Evolutionary conservation across 371 early-diverging fungal genomes (phyloP), one percentile per base, ranked within the genome.

Genomic region (Fennellomyces sp.): DNA sequence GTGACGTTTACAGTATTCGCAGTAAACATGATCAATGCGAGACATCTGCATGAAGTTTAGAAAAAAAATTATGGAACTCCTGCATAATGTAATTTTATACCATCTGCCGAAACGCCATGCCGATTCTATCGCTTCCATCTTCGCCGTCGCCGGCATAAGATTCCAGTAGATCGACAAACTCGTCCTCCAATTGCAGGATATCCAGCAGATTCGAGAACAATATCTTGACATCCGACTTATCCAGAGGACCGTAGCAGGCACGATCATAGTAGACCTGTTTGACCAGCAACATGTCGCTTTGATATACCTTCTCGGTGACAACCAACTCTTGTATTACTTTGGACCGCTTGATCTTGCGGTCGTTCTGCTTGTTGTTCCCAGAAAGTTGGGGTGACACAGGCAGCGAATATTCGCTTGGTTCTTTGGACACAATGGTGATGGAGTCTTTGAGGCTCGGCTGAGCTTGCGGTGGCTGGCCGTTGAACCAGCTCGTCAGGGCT

Each of bases 1-100:
- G 57, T 89, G 88, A 38, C 86, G 76, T 67, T 89, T 89, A 67
- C 90, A 91, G 63, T 91, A 92, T 25, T 86, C 86, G 26, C 83
- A 78, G 60, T 89, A 92, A 5, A 85, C 74, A 10, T 70, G 71
- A 51, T 87, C 85, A 23, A 90, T 80, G 28, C 70, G 73, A 8
- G 67, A 58, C 60, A 72, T 82, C 84, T 79, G 68, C 48, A 36
- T 35, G n/a, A 15, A 39, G 5, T n/a, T 26, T 28, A 39, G 47
- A 19, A 17, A 45, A 25, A 13, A 60, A n/a, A n/a, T n/a, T n/a
- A n/a, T n/a, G n/a, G n/a, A n/a, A n/a, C n/a, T n/a, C n/a, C n/a
- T n/a, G n/a, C n/a, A n/a, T n/a, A n/a, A n/a, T n/a, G n/a, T n/a
- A n/a, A n/a, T n/a, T n/a, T n/a, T n/a, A 69, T 78, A 82, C 90